phyloP scores from a whole-genome alignment of 1,284 basidiomycete species.

The Cerrena zonata region DNA sequence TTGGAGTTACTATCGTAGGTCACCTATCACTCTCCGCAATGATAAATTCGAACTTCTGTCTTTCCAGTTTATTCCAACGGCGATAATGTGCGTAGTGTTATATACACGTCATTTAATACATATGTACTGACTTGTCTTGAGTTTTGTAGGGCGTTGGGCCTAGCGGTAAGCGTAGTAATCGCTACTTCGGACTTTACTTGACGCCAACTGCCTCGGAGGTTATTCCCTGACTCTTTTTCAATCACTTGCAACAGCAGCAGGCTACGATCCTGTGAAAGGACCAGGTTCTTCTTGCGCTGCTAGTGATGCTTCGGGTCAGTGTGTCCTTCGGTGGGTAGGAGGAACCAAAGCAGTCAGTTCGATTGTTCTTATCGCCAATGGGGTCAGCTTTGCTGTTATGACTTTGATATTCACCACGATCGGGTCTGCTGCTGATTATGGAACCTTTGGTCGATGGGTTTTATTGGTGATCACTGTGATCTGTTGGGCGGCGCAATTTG shows the following conservation, averaged over 20 bases:
- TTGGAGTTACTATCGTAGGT: too few species aligned
- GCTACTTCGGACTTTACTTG: too few species aligned
- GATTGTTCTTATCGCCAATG: conserved; percentile 70
- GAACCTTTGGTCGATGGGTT: conserved; percentile 72
- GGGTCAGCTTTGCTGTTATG: conserved; percentile 74
- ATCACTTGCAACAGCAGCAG: conserved; percentile 59
- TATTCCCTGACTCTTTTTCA: conserved; percentile 74
- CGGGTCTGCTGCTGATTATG: conserved; percentile 78
- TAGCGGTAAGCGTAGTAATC: too few species aligned
- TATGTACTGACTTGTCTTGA: too few species aligned
- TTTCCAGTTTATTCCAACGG: too few species aligned
- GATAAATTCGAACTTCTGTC: too few species aligned
- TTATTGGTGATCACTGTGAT: conserved; percentile 66
- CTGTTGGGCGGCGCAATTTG: conserved; percentile 77
- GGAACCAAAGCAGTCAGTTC: conserved; percentile 70
- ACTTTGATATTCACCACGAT: conserved; percentile 76
- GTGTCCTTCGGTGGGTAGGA: conserved; percentile 67
- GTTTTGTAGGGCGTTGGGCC: too few species aligned
- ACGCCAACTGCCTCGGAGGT: conserved; percentile 21
- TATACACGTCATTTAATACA: too few species aligned
- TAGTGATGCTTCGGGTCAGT: conserved; percentile 52
- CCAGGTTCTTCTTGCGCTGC: conserved; percentile 60
- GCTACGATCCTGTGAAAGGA: conserved; percentile 61
- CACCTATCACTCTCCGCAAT: too few species aligned
- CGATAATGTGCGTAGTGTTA: too few species aligned